Evolutionary conservation across 2,329 filamentous ascomycete genomes (phyloP).

Genomic region (Stromatinia cepivora): DNA sequence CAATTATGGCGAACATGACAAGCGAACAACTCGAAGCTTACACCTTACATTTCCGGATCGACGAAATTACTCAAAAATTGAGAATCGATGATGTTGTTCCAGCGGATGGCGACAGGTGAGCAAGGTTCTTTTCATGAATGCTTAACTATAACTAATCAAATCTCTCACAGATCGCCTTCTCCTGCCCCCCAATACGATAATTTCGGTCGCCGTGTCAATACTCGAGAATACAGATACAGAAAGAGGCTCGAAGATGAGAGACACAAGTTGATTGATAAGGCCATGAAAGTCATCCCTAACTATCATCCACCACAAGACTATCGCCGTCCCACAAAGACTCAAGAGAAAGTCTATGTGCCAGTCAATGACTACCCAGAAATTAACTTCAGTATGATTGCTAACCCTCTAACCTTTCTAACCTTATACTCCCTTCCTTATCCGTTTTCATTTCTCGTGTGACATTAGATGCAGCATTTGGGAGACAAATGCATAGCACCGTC

Average conservation of each 20-base stretch:
- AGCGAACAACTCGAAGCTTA: conserved; percentile 98
- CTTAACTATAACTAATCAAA: conserved; percentile 24
- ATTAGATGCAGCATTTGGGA: conserved; percentile 38
- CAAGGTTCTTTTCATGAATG: conserved; percentile 30
- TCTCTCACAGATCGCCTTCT: conserved; percentile 75
- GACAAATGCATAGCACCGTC: conserved; percentile 38
- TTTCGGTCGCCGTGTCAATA: conserved; percentile 98
- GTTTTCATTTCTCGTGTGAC: conserved; percentile 48
- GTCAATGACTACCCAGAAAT: conserved; percentile 99
- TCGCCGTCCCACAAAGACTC: conserved; percentile 97
- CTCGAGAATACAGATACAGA: conserved; percentile 95
- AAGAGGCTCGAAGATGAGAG: conserved; percentile 98
- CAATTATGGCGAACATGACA: conserved; percentile 97
- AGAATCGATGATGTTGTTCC: conserved; percentile 99
- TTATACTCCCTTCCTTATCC: conserved; percentile 39
- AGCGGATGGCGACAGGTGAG: conserved; percentile 90
- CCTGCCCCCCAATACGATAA: conserved; percentile 98
- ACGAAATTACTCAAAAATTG: conserved; percentile 99
- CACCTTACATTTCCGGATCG: conserved; percentile 91
- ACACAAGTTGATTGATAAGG: conserved; percentile 97
- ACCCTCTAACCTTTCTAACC: conserved; percentile 85
- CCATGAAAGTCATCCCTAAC: conserved; percentile 99
- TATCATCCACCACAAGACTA: conserved; percentile 99
- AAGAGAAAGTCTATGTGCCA: conserved; percentile 99
- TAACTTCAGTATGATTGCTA: conserved; percentile 99